Percentiles rank a stretch among this genome's conserved stretches.
Evolutionary conservation across 2,329 filamentous ascomycete genomes (phyloP).

Genomic region (Pseudohalonectria lignicola): DNA sequence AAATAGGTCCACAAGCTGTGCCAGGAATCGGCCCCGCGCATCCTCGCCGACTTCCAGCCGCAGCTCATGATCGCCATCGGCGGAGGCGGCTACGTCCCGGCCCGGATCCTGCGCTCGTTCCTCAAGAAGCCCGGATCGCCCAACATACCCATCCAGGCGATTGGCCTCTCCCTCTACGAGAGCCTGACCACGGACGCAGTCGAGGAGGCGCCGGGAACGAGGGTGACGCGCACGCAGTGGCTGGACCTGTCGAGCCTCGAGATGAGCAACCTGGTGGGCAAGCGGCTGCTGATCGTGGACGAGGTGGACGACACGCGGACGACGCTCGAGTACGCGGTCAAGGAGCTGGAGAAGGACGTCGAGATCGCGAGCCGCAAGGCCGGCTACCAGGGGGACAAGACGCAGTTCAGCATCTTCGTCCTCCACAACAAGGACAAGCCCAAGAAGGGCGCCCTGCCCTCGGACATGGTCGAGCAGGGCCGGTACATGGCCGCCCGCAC

Average conservation of each 20-base stretch:
- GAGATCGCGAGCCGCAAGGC: slow-evolving; percentile 52
- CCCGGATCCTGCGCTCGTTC: slow-evolving; percentile 94
- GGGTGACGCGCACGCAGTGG: slow-evolving; percentile 97
- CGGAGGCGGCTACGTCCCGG: slow-evolving; percentile 92
- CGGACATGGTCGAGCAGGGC: slow-evolving; percentile 60
- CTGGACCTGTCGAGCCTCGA: slow-evolving; percentile 78
- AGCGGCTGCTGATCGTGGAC: slow-evolving; percentile 85
- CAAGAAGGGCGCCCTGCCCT: slow-evolving; percentile 81
- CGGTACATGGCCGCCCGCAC: slow-evolving; percentile 81
- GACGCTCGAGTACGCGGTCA: slow-evolving; percentile 86
- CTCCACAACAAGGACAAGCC: slow-evolving; percentile 98
- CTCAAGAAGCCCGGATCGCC: slow-evolving; percentile 76
- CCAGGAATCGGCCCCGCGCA: slow-evolving; percentile 69
- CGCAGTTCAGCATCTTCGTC: slow-evolving; percentile 89
- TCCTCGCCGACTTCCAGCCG: slow-evolving; percentile 78
- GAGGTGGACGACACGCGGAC: slow-evolving; percentile 95
- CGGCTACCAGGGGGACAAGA: slow-evolving; percentile 46
- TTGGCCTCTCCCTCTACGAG: slow-evolving; percentile 96
- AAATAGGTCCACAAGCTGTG: slow-evolving; percentile 98
- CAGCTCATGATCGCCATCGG: slow-evolving; percentile 98
- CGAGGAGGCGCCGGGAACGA: slow-evolving; percentile 75
- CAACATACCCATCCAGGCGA: slow-evolving; percentile 99
- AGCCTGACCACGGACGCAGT: slow-evolving; percentile 46
- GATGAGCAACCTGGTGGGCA: slow-evolving; percentile 82
- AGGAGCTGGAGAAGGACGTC: slow-evolving; percentile 91